A percentile compares a stretch with the other conserved stretches of the same genome.
phyloP scores from a whole-genome alignment of 2,329 filamentous ascomycete species.

The Penicillium vulpinum region DNA sequence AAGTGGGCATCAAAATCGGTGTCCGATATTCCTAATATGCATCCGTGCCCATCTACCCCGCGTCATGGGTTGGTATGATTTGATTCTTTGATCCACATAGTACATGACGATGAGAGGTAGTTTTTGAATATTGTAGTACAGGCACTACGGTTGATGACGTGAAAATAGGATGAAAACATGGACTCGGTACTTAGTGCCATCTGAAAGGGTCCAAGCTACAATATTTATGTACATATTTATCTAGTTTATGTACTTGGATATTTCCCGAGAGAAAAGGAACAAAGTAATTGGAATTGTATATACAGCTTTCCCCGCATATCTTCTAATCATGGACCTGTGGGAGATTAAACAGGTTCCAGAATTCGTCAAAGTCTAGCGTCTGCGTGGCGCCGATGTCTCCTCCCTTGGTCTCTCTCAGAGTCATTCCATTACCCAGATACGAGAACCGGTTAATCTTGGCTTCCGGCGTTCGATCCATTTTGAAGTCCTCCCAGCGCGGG shows the following conservation, averaged over 20 bases:
- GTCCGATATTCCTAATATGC: background rate
- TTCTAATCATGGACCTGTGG: background rate
- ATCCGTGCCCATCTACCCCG: background rate
- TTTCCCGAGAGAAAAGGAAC: background rate
- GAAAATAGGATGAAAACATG: too few species aligned
- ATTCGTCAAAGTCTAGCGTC: background rate
- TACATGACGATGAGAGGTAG: too few species aligned
- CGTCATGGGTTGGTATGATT: background rate
- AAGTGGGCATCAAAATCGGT: background rate
- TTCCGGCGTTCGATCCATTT: conserved; percentile 50
- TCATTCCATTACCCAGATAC: conserved; percentile 53
- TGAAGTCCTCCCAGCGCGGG: conserved; percentile 60
- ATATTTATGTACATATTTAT: background rate
- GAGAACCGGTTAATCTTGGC: conserved; percentile 43
- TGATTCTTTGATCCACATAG: too few species aligned
- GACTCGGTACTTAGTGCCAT: too few species aligned
- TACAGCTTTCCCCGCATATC: background rate
- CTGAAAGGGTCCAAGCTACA: too few species aligned
- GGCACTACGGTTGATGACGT: too few species aligned
- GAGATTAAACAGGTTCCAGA: background rate
- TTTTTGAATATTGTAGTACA: too few species aligned
- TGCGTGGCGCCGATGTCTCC: background rate
- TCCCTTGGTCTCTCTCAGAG: background rate
- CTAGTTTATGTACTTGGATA: background rate
- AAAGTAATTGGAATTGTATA: background rate